These are phyloP conservation scores for Aspergillus amoenus DNA, from an alignment of 2,329 filamentous ascomycete genomes.

Conservation along the genomic window DNA sequence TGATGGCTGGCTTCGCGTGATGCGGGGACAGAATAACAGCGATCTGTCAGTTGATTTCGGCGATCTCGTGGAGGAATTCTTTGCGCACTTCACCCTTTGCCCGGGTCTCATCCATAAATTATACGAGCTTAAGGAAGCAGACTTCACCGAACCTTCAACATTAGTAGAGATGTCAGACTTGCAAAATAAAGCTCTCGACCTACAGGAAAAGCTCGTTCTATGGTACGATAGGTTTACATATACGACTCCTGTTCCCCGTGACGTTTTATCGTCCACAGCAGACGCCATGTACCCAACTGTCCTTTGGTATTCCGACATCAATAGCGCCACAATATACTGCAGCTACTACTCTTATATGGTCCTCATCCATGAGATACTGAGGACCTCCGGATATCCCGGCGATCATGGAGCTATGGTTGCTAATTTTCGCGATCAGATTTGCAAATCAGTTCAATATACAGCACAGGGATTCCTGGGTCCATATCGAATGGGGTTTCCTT, in stretches of 20 bases:
- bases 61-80: constrained; percentile 26
- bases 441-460: constrained; percentile 30
- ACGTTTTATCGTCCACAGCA: constrained; percentile 18
- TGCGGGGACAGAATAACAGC: constrained; percentile 22
- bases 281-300: constrained; percentile 24
- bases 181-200: constrained; percentile 17
- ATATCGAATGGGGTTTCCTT: constrained; percentile 27
- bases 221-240: constrained; percentile 25
- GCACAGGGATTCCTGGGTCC: constrained; percentile 25
- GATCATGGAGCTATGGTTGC: constrained; percentile 22
- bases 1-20: constrained; percentile 26
- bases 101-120: constrained; percentile 28
- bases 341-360: constrained; percentile 30
- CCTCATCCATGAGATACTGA: constrained; percentile 28
- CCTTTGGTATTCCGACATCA: constrained; percentile 22
- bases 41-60: constrained; percentile 16
- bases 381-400: constrained; percentile 21
- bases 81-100: constrained; percentile 26
- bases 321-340: constrained; percentile 24
- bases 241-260: constrained; percentile 19
- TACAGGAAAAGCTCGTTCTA: constrained; percentile 19
- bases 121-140: constrained; percentile 21
- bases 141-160: constrained; percentile 11
- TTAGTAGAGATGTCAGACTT: constrained; percentile 17
- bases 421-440: constrained; percentile 31